Evolutionary conservation across 2,329 filamentous ascomycete species (phyloP), one percentile per base, ranked within the genome.

Genomic region (Diplocarpon rosae): DNA sequence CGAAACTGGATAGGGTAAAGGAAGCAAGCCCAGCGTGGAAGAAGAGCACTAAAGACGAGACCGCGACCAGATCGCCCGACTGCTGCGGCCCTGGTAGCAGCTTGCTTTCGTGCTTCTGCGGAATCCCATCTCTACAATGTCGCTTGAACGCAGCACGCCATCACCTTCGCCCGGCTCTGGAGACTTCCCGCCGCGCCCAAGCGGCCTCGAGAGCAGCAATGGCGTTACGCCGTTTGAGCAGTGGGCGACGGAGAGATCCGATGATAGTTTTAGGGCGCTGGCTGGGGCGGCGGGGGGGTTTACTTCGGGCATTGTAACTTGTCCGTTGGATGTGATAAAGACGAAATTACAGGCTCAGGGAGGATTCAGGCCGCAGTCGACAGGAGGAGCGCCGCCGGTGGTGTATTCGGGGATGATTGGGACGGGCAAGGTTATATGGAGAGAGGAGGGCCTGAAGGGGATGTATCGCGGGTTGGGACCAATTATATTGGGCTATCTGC

Each of bases 261-360:
- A 79, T 50, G 70, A 75, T 15, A 73, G 77, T 51, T 80, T 96
- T 63, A 86, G 93, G 63, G 86, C 87, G 51, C 71, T 95, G 45
- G 83, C 87, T 35, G 92, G 92, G 45, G 90, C 89, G 39, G 73
- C 86, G 46, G 90, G 89, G 40, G 92, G 92, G 39, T 86, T 96
- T 59, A 88, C 87, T 16, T 95, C 89, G 7, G 92, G 92, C 40
- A 77, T 98, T 45, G 85, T 95, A 53, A 96, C 90, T 42, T 98
- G 92, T 63, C 92, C 92, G 34, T 80, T 98, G 56, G 92, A 98
- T 70, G 92, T 98, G 51, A 96, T 98, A 66, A 98, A 98, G 70
- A 98, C 92, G 36, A 96, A 95, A 66, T 68, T 98, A 49, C 92
- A 98, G 64, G 90, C 89, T 13, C 92, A 96, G 63, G 90, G 90